A percentile compares a stretch with the other conserved stretches of the same genome.
Evolutionary conservation across 257 asterid genomes (phyloP).

Genomic region (Primulina eburnea): DNA sequence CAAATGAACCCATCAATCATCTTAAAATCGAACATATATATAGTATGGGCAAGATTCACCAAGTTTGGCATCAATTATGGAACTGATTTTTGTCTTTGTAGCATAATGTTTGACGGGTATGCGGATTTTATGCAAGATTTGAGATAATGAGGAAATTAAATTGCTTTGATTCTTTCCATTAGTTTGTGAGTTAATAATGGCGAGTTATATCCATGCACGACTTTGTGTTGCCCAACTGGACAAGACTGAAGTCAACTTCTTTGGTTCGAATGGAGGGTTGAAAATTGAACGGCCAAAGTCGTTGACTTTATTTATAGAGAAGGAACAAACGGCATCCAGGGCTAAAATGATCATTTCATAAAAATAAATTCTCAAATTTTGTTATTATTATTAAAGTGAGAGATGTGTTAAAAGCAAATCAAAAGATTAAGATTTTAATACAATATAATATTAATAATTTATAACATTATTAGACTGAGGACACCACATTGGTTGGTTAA

Average conservation of each 20-base stretch:
- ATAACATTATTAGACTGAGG: no score
- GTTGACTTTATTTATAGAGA: neutral
- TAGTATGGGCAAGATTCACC: neutral
- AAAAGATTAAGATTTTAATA: no score
- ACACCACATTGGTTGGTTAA: no score
- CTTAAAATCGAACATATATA: neutral
- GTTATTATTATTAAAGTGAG: no score
- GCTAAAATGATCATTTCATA: neutral
- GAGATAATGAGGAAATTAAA: constrained; percentile 6
- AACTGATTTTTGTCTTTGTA: constrained; percentile 4
- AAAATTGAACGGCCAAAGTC: neutral
- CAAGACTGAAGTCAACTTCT: neutral
- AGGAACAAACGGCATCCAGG: neutral
- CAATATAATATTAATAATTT: no score
- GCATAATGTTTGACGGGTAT: constrained; percentile 4
- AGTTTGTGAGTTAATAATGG: neutral
- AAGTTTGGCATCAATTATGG: constrained; percentile 15
- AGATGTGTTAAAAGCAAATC: no score
- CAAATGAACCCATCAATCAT: neutral
- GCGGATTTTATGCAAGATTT: constrained; percentile 10
- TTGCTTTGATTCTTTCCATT: constrained; percentile 5
- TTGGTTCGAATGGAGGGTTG: neutral
- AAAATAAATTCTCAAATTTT: neutral
- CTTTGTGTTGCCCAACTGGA: neutral
- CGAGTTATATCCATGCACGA: constrained; percentile 3